Conservation (phyloP, 83 land plant genomes). For the Isoetes engelmannii region DNA sequence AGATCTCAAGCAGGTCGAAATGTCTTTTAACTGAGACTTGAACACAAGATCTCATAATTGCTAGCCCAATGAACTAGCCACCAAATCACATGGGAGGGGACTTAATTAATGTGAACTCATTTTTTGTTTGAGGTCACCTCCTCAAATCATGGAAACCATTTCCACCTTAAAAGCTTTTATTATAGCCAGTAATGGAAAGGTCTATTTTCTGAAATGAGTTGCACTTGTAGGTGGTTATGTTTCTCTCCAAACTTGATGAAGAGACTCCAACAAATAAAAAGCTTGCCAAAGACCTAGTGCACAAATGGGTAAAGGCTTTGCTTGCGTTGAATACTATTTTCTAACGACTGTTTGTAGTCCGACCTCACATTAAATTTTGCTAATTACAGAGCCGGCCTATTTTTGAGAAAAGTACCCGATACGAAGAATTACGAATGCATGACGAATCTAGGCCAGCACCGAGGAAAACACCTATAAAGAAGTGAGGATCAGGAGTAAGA, state of each 20-base stretch:
- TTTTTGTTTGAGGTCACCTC: no score
- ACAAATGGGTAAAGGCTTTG: slow-evolving; percentile 68
- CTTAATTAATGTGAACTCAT: no score
- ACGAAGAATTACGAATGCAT: slow-evolving; percentile 59
- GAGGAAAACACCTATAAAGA: slow-evolving; percentile 48
- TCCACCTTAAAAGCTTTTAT: no score
- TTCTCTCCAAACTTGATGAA: slow-evolving; percentile 76
- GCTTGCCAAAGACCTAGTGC: slow-evolving; percentile 83
- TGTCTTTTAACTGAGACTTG: no score
- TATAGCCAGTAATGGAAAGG: no score
- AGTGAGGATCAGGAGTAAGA: slow-evolving; percentile 25
- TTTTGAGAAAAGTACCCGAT: slow-evolving; percentile 84
- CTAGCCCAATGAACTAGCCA: no score
- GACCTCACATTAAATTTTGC: neutral
- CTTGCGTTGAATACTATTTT: neutral
- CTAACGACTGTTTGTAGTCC: neutral
- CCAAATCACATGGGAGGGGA: no score
- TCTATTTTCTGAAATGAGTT: neutral
- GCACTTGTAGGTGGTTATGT: slow-evolving; percentile 75
- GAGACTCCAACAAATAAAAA: slow-evolving; percentile 76
- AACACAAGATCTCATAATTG: no score
- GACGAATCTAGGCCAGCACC: slow-evolving; percentile 64
- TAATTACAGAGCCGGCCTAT: slow-evolving; percentile 80
- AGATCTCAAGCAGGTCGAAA: no score
- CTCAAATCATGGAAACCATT: no score